phyloP scores from a whole-genome alignment of 495 filamentous ascomycete genomes.

The Trichoderma orchidacearum region DNA sequence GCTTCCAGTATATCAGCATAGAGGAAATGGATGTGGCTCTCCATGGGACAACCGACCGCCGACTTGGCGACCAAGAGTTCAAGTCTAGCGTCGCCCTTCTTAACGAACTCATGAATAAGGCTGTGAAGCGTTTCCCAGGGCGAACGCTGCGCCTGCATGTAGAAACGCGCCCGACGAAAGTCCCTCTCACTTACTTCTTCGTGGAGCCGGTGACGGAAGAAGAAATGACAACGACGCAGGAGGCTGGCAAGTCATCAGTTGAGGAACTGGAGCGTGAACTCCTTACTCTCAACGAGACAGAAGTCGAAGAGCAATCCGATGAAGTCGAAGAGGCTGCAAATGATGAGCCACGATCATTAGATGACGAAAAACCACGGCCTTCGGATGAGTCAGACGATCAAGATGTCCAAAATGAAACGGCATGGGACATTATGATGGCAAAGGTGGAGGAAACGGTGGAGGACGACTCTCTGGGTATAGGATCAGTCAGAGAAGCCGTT shows the following conservation, averaged over 20 bases:
- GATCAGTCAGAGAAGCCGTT: slow-evolving; percentile 25
- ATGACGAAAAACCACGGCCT: slow-evolving; percentile 2
- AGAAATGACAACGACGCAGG: slow-evolving; percentile 63
- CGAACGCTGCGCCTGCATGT: slow-evolving; percentile 75
- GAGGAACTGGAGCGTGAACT: slow-evolving; percentile 56
- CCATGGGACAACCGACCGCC: slow-evolving; percentile 53
- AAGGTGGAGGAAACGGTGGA: slow-evolving; percentile 41
- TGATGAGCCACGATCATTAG: slow-evolving; percentile 1
- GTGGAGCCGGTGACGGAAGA: slow-evolving; percentile 67
- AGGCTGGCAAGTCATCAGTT: slow-evolving; percentile 41
- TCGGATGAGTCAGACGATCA: background rate
- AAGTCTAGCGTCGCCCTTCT: slow-evolving; percentile 62
- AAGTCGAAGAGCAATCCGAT: slow-evolving; percentile 11
- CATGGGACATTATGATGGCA: slow-evolving; percentile 39
- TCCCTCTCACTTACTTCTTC: slow-evolving; percentile 76
- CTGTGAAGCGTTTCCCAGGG: slow-evolving; percentile 56
- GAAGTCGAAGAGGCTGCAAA: slow-evolving; percentile 3
- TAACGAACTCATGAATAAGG: slow-evolving; percentile 63
- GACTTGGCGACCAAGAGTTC: slow-evolving; percentile 80
- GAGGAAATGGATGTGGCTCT: slow-evolving; percentile 76
- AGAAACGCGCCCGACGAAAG: slow-evolving; percentile 50
- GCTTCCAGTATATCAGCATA: slow-evolving; percentile 86
- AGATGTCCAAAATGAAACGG: slow-evolving; percentile 8
- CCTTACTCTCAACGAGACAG: slow-evolving; percentile 26
- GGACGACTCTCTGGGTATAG: slow-evolving; percentile 35